Evolutionary conservation across 164 flowering plant genomes (phyloP).

Genomic region (Aristolochia fimbriata): DNA sequence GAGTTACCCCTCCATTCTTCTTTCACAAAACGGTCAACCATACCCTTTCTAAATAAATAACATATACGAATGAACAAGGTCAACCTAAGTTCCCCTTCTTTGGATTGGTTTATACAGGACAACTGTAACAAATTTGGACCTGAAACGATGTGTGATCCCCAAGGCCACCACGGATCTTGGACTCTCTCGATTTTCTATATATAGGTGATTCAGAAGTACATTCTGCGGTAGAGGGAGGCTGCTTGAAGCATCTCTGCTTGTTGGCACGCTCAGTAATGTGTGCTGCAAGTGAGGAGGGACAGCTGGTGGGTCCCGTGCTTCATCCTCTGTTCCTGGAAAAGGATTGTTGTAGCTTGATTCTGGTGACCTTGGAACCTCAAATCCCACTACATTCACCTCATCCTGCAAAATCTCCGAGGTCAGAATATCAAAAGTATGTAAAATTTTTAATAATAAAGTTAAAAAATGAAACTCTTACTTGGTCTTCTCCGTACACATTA

Average conservation of each 20-base stretch:
- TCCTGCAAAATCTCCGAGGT: constrained; percentile 36
- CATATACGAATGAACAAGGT: background rate
- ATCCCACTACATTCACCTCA: constrained; percentile 60
- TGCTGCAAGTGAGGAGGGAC: constrained; percentile 79
- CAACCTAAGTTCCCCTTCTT: constrained; percentile 36
- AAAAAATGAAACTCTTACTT: constrained; percentile 21
- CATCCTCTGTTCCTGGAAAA: constrained; percentile 61
- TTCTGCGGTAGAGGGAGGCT: constrained; percentile 58
- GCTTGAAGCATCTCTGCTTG: constrained; percentile 38
- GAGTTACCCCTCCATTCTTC: no score
- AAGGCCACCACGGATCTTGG: constrained; percentile 74
- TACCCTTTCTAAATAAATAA: no score
- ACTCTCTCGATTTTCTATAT: constrained; percentile 70
- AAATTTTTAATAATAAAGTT: background rate
- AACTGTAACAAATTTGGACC: constrained; percentile 67
- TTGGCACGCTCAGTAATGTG: constrained; percentile 43
- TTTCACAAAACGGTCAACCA: no score
- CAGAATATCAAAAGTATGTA: background rate
- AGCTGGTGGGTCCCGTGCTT: constrained; percentile 72
- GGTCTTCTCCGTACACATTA: constrained; percentile 26
- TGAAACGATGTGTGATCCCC: constrained; percentile 84
- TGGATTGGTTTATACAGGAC: constrained; percentile 83
- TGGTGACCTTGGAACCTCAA: constrained; percentile 82
- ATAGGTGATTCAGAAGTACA: constrained; percentile 81
- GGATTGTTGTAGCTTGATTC: constrained; percentile 75